Percentiles rank a stretch among this genome's conserved stretches.
phyloP scores from a whole-genome alignment of 345 rosid genomes.

The Psidium guajava region DNA sequence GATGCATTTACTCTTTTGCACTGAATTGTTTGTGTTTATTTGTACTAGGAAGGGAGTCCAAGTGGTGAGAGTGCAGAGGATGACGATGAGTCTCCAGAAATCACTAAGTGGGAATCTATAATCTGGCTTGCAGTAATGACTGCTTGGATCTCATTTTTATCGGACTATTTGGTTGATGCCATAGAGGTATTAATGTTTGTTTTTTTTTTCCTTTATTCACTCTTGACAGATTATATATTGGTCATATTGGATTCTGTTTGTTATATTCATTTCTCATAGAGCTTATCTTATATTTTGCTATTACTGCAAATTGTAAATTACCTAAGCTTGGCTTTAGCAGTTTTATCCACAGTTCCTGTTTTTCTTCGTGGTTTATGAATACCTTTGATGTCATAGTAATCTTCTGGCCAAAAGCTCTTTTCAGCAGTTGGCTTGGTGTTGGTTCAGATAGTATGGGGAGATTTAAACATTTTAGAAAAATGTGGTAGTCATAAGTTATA shows the following conservation, averaged over 20 bases:
- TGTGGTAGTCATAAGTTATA: not conserved
- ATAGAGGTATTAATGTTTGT: conserved; percentile 47
- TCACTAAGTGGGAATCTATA: conserved; percentile 72
- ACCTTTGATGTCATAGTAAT: not conserved
- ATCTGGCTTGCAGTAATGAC: conserved; percentile 83
- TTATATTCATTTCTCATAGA: not conserved
- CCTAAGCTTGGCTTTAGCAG: not conserved
- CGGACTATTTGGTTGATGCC: conserved; percentile 86
- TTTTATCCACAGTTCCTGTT: not conserved
- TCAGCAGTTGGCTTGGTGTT: not conserved
- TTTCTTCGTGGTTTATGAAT: not conserved
- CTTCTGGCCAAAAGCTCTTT: not conserved
- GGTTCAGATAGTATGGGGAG: not conserved
- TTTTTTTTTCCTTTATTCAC: not conserved
- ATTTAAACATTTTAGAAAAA: not conserved
- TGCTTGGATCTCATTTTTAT: conserved; percentile 81
- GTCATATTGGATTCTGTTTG: not conserved
- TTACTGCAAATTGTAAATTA: not conserved
- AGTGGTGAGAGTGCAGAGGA: conserved; percentile 20
- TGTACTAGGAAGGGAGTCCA: conserved; percentile 42
- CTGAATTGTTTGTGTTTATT: not conserved
- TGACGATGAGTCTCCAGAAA: conserved; percentile 64
- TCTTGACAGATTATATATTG: not conserved
- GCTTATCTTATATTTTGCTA: not conserved
- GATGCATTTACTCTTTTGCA: not conserved